phyloP scores from a whole-genome alignment of 768 basidiomycete genomes.

The Imleria badia region DNA sequence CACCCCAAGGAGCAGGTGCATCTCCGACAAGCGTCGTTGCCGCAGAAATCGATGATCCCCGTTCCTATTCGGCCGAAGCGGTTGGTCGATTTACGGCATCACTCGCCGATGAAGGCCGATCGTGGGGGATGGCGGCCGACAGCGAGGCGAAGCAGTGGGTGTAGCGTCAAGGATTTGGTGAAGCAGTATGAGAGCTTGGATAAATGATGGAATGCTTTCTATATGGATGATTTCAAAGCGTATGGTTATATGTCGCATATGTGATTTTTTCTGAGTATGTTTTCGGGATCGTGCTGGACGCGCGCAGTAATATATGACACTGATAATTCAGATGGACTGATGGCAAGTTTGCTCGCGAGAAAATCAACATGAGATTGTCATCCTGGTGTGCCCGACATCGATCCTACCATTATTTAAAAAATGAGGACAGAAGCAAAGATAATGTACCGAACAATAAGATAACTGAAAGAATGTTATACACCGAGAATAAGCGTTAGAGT shows the following conservation, averaged over 20 bases:
- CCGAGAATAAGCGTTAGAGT: not conserved
- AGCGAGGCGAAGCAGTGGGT: conserved; percentile 58
- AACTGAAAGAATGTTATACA: not conserved
- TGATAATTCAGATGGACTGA: not conserved
- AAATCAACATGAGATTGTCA: not conserved
- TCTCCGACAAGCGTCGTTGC: conserved; percentile 53
- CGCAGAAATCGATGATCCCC: conserved; percentile 43
- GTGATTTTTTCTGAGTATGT: conserved; percentile 7
- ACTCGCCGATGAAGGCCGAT: conserved; percentile 42
- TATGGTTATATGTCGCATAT: conserved; percentile 4
- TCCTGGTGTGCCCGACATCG: not conserved
- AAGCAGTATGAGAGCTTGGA: conserved; percentile 52
- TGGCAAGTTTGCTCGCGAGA: not conserved
- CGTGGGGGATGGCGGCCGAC: conserved; percentile 30
- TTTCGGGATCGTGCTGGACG: conserved; percentile 16
- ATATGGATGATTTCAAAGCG: not conserved
- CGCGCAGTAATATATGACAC: not conserved
- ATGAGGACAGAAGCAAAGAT: not conserved
- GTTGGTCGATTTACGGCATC: conserved; percentile 50
- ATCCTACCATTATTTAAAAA: not conserved
- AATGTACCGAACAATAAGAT: conserved; percentile 2
- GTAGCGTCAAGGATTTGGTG: conserved; percentile 74
- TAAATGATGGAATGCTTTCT: conserved; percentile 2
- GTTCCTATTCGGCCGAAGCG: conserved; percentile 42
- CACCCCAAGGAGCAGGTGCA: conserved; percentile 67